Conservation (phyloP, 129 eudicot species). For the Flaveria trinervia region DNA sequence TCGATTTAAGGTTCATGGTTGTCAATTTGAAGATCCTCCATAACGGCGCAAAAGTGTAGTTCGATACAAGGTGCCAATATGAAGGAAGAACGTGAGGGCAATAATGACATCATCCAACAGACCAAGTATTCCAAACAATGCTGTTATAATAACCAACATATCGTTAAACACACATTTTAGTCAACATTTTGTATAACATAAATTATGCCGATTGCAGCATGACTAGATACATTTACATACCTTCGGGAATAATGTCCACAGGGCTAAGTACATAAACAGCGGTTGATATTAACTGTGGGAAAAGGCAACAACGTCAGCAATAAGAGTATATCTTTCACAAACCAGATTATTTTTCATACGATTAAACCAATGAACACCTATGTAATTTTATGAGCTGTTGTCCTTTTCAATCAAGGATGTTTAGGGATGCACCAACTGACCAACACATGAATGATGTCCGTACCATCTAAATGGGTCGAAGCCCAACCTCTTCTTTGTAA, state of each 20-base stretch:
- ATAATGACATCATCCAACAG: constrained; percentile 79
- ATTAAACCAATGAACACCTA: not conserved
- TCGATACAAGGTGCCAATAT: constrained; percentile 85
- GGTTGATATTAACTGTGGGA: constrained; percentile 59
- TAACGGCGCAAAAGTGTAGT: constrained; percentile 75
- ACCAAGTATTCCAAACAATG: constrained; percentile 74
- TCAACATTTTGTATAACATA: too few relatives aligned
- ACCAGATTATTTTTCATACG: not conserved
- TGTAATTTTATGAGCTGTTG: not conserved
- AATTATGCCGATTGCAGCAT: not conserved
- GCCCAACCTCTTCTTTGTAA: not conserved
- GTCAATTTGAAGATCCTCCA: constrained; percentile 60
- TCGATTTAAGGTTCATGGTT: not conserved
- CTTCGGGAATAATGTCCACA: constrained; percentile 92
- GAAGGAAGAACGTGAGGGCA: constrained; percentile 73
- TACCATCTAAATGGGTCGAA: too few relatives aligned
- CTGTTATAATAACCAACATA: constrained; percentile 40
- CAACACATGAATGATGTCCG: too few relatives aligned
- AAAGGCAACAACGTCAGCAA: constrained; percentile 18
- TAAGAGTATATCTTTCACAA: not conserved
- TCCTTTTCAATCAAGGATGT: not conserved
- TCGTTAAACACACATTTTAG: not conserved
- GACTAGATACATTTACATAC: constrained; percentile 35
- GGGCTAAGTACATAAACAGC: constrained; percentile 82
- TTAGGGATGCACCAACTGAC: not conserved